Base-by-base conservation (phyloP, 495 filamentous ascomycete genomes). In the Melanomma pulvis-pyrius region DNA sequence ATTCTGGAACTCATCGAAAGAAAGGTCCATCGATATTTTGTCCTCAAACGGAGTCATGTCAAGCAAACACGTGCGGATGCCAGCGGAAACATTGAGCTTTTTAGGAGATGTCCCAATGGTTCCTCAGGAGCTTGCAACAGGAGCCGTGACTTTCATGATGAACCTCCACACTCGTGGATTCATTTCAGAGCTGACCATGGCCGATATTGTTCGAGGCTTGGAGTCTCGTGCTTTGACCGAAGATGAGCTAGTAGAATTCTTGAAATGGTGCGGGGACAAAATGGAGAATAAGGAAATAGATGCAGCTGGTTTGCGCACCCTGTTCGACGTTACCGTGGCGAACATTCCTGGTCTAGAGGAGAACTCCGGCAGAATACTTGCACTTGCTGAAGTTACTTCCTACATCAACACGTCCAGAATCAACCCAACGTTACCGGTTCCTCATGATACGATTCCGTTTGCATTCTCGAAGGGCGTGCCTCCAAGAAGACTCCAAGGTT, bases 1-100 rank as follows among this genome's bases (percentile, higher is more conserved):
- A 0, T 99, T 98, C 73, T 99, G 94, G 94, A 93, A 85, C 62
- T 91, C 90, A 54, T 92, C 89, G 73, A 90, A 87, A 68, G 86
- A 87, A 36, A 82, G 87, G 0, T 87, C 85, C 1, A 92, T 98
- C 64, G 93, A 97, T 69, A 83, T 98, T 2, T 84, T 94, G 60
- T 96, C 92, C 13, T 94, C 91, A 6, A 84, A 87, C 58, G 96
- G 96, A 50, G 87, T 99, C 1, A 81, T 96, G 41, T 83, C 87
- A 34, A 92, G 88, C 24, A 84, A 87, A 21, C 79, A 89, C 50
- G 91, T 96, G 55, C 89, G 96, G 17, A 80, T 92, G 60, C 89
- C 88, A 9, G 88, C 88, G 7, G 88, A 92, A 59, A 91, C 96
- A 68, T 77, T 96, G 25, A 89, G 86, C 54, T 99, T 99, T 74